Evolutionary conservation across 2,329 filamentous ascomycete genomes (phyloP).

Genomic region (Xylariaceae sp.): DNA sequence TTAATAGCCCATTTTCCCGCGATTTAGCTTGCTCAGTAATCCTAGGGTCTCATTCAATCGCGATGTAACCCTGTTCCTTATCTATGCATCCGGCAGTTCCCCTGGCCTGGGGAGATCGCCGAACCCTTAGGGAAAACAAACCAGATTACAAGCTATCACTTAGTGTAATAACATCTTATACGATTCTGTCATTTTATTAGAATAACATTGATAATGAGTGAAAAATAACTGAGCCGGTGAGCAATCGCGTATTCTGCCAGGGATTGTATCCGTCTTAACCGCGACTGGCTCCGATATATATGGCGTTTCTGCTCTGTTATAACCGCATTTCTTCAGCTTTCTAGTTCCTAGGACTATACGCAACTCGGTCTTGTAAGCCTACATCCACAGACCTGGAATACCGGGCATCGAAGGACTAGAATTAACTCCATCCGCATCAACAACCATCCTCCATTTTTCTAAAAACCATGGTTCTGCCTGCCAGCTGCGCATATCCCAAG

Average conservation of each 20-base stretch:
- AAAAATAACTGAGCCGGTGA: too few species aligned
- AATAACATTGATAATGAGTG: too few species aligned
- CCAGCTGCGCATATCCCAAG: constrained; percentile 42
- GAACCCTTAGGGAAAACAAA: too few species aligned
- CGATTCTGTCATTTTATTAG: too few species aligned
- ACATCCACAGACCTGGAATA: constrained; percentile 28
- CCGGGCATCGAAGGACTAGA: constrained; percentile 9
- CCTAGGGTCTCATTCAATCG: too few species aligned
- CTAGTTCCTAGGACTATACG: not conserved
- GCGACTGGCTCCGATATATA: too few species aligned
- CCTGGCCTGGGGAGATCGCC: not conserved
- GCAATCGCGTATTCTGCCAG: too few species aligned
- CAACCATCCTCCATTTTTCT: constrained; percentile 26
- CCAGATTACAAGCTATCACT: too few species aligned
- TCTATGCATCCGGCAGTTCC: not conserved
- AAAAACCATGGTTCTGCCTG: constrained; percentile 32
- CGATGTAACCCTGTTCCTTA: constrained; percentile 5
- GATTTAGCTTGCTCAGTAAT: constrained; percentile 18
- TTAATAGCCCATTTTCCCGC: constrained; percentile 24
- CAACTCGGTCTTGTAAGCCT: not conserved
- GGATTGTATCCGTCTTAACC: too few species aligned
- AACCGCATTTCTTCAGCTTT: not conserved
- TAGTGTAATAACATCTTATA: too few species aligned
- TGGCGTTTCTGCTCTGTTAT: not conserved
- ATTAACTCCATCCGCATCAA: constrained; percentile 17